phyloP scores from a whole-genome alignment of 2,329 filamentous ascomycete species.

The Monilinia vaccinii-corymbosi region DNA sequence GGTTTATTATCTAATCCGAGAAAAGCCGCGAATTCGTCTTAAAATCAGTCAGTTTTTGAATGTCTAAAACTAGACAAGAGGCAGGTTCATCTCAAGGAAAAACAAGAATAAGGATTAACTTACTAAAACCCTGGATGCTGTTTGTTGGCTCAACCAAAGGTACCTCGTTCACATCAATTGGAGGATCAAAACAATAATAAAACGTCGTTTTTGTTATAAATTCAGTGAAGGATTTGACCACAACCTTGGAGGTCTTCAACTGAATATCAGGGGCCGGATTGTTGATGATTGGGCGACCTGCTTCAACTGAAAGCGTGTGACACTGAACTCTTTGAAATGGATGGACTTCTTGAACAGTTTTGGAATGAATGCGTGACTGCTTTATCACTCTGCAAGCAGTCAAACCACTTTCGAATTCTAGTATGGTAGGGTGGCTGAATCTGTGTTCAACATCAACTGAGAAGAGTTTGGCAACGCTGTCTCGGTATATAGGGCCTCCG shows the following conservation, averaged over 20 bases:
- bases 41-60: not conserved
- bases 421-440: not conserved
- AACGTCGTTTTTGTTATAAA: not conserved
- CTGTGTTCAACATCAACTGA: not conserved
- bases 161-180: not conserved
- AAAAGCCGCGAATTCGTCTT: not conserved
- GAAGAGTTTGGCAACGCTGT: not conserved
- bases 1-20: not conserved
- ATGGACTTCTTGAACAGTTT: not conserved
- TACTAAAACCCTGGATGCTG: not conserved
- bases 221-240: not conserved
- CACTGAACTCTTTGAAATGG: not conserved
- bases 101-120: not conserved
- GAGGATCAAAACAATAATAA: not conserved
- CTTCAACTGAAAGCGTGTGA: not conserved
- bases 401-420: not conserved
- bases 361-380: too few species aligned
- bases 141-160: not conserved
- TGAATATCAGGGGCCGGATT: not conserved
- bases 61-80: not conserved
- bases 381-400: too few species aligned
- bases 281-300: fast-evolving
- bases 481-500: not conserved
- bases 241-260: not conserved
- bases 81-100: not conserved